phyloP scores from a whole-genome alignment of 2,329 filamentous ascomycete genomes.

The Cercospora sp. region DNA sequence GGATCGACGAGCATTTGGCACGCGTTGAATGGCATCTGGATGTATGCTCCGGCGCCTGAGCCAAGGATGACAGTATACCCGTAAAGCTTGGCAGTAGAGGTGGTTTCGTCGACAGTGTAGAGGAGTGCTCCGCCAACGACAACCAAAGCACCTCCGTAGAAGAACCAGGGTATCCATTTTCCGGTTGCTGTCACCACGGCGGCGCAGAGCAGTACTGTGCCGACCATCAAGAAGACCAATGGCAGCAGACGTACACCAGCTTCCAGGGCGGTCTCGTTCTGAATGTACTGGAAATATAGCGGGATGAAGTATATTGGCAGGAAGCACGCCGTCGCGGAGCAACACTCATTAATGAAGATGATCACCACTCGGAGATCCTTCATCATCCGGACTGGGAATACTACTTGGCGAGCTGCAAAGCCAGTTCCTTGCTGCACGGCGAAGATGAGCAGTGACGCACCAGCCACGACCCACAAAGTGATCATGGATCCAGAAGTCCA shows the following conservation, averaged over 20 bases:
- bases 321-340: slow-evolving; percentile 26
- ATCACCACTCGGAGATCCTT: slow-evolving; percentile 47
- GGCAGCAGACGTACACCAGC: slow-evolving; percentile 49
- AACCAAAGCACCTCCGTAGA: slow-evolving; percentile 18
- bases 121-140: slow-evolving; percentile 20
- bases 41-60: slow-evolving; percentile 14
- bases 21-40: slow-evolving; percentile 18
- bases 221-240: slow-evolving; percentile 10
- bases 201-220: slow-evolving; percentile 11
- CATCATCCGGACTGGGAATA: slow-evolving; percentile 52
- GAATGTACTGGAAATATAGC: slow-evolving; percentile 54
- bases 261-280: slow-evolving; percentile 45
- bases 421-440: slow-evolving; percentile 46
- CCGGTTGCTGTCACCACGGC: not conserved
- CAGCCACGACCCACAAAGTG: slow-evolving; percentile 52
- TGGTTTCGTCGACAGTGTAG: slow-evolving; percentile 16
- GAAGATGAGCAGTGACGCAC: slow-evolving; percentile 48
- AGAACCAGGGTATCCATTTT: slow-evolving; percentile 13
- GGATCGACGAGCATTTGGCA: slow-evolving; percentile 9
- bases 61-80: slow-evolving; percentile 21
- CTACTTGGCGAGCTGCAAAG: slow-evolving; percentile 3
- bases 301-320: slow-evolving; percentile 56
- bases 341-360: slow-evolving; percentile 43
- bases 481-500: slow-evolving; percentile 53
- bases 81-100: slow-evolving; percentile 19